Conservation (phyloP, 495 filamentous ascomycete genomes). For the Penicillium dipodomyicola region DNA sequence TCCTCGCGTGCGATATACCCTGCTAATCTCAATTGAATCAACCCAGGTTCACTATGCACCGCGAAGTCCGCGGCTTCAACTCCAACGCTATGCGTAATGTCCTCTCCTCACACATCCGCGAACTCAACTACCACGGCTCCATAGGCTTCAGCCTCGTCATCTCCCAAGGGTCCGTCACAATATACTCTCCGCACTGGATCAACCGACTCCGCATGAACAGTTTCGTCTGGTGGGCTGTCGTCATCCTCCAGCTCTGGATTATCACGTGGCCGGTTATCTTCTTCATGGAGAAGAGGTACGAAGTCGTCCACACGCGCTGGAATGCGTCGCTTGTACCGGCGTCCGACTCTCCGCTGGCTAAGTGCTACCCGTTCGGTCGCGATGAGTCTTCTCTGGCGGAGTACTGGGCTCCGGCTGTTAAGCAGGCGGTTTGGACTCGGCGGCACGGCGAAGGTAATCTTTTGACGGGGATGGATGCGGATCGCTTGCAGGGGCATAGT, state of each 20-base stretch:
- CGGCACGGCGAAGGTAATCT: conserved; percentile 15
- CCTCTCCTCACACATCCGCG: conserved; percentile 40
- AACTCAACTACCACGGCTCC: conserved; percentile 42
- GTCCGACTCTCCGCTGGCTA: conserved; percentile 9
- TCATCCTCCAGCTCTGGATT: conserved; percentile 48
- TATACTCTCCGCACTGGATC: conserved; percentile 51
- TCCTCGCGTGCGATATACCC: neutral
- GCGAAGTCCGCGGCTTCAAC: conserved; percentile 38
- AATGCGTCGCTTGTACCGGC: conserved; percentile 25
- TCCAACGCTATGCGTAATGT: conserved; percentile 26
- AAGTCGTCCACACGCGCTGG: conserved; percentile 36
- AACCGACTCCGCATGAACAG: conserved; percentile 39
- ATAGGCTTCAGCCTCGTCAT: conserved; percentile 24
- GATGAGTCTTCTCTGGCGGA: conserved; percentile 33
- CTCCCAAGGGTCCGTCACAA: conserved; percentile 31
- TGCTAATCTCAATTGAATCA: neutral
- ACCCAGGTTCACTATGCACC: conserved; percentile 41
- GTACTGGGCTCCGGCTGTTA: conserved; percentile 41
- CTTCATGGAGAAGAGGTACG: conserved; percentile 41
- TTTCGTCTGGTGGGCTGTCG: conserved; percentile 37
- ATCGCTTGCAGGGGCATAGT: conserved; percentile 24
- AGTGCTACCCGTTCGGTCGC: conserved; percentile 29
- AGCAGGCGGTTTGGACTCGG: conserved; percentile 34
- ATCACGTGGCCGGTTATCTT: conserved; percentile 45
- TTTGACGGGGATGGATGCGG: conserved; percentile 26